A percentile compares a stretch with the other conserved stretches of the same genome.
phyloP scores from a whole-genome alignment of 345 rosid genomes.

The Eucalyptus cladocalyx region DNA sequence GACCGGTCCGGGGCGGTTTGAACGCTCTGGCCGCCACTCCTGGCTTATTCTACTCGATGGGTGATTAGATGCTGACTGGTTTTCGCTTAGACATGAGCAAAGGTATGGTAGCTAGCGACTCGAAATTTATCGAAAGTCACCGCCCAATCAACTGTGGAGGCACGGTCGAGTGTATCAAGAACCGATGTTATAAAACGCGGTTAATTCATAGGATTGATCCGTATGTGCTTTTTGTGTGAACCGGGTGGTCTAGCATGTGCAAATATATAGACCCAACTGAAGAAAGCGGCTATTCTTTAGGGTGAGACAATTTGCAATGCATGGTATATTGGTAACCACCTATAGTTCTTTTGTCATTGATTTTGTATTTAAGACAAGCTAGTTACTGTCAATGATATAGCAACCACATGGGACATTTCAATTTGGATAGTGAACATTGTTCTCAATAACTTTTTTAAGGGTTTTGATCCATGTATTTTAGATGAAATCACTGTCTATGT shows the following conservation, averaged over 20 bases:
- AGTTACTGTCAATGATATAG: accelerated
- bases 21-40: not conserved
- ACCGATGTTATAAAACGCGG: not conserved
- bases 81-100: not conserved
- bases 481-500: accelerated
- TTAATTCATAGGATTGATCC: not conserved
- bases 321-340: not conserved
- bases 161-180: not conserved
- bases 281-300: not conserved
- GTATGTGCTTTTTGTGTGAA: not conserved
- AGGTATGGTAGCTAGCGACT: not conserved
- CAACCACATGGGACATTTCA: not conserved
- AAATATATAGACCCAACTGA: not conserved
- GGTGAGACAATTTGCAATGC: too few relatives aligned
- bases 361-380: not conserved
- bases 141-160: not conserved
- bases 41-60: not conserved
- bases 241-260: not conserved
- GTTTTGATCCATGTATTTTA: not conserved
- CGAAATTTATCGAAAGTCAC: not conserved
- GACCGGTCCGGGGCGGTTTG: not conserved
- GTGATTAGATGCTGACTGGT: not conserved
- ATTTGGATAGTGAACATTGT: not conserved
- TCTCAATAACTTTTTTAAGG: not conserved
- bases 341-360: accelerated